Base-by-base conservation (phyloP, 768 basidiomycete genomes). In the Mycena haematopus region DNA sequence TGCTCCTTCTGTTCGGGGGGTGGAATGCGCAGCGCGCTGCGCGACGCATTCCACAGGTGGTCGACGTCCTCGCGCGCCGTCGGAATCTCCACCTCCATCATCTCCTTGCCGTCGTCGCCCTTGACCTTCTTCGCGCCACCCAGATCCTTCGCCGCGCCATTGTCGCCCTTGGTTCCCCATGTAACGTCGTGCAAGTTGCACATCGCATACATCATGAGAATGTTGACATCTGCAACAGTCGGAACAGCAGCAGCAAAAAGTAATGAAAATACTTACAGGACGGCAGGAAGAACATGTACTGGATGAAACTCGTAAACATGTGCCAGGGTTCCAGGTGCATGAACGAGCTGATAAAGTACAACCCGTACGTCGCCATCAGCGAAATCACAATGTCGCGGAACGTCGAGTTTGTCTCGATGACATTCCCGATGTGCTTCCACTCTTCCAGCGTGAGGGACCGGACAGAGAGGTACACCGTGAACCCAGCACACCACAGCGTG, bases 321-420 rank as follows among this genome's bases (percentile, higher is more conserved):
- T 98, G 96, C 94, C 95, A 96, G 0, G 95, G 96, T 73, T 99
- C 96, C 38, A 94, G 76, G 69, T 96, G 93, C 78, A 99, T 87
- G 74, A 96, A 77, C 9, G 91, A 93, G 62, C 89, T 84, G 70
- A 96, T 76, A 71, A 97, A 83, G 82, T 94, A 99, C 65, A 95
- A 82, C 74, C 90, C 84, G 77, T 91, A 90, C 60, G 94, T 88
- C 70, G 88, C 84, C 65, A 86, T 77, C 60, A 96, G 79, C 53
- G 91, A 93, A 61, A 92, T 87, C 45, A 91, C 86, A 71, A 97
- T 95, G 68, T 95, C 90, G 63, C 90, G 86, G 72, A 96, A 85
- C 2, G 92, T 86, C 63, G 79, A 75, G 68, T 90, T 92, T 11
- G 80, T 81, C 68, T 78, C 75, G 62, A 95, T 76, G 65, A 96